Evolutionary conservation across 306 rosid genomes (phyloP).

Genomic region (Purshia tridentata): DNA sequence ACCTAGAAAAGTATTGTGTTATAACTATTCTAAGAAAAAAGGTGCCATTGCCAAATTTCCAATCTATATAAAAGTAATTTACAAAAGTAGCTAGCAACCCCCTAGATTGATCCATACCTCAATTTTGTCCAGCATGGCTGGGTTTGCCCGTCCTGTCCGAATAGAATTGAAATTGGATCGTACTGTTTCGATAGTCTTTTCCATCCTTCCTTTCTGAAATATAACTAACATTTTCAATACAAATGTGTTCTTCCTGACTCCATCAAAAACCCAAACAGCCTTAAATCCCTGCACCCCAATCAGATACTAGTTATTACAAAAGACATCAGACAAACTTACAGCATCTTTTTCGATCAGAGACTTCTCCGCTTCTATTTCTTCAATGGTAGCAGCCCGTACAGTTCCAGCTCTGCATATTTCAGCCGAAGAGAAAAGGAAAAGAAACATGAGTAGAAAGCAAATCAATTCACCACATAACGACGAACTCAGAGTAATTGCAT

Average conservation of each 20-base stretch:
- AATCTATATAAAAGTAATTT: neutral
- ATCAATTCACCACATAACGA: neutral
- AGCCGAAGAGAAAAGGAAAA: neutral
- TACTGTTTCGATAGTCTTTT: slow-evolving; percentile 71
- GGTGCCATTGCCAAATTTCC: too few species aligned
- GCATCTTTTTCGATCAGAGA: slow-evolving; percentile 68
- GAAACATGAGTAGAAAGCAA: neutral
- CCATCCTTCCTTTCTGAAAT: slow-evolving; percentile 79
- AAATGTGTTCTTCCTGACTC: neutral
- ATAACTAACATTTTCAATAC: neutral
- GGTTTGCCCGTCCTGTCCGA: slow-evolving; percentile 87
- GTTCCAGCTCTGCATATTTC: slow-evolving; percentile 38
- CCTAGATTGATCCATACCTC: slow-evolving; percentile 48
- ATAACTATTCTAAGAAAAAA: slow-evolving; percentile 19
- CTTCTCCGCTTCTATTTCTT: slow-evolving; percentile 95
- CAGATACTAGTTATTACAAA: neutral
- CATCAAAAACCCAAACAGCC: slow-evolving; percentile 6
- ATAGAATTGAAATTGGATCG: slow-evolving; percentile 75
- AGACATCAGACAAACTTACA: slow-evolving; percentile 44
- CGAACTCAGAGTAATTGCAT: neutral
- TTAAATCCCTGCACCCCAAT: neutral
- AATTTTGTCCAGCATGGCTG: slow-evolving; percentile 89
- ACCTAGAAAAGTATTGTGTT: slow-evolving; percentile 54
- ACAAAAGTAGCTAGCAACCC: slow-evolving; percentile 11
- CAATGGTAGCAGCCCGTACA: slow-evolving; percentile 84